Percentiles rank a stretch among this genome's conserved stretches.
phyloP scores from a whole-genome alignment of 805 yeast genomes.

The Lipomyces starkeyi region DNA sequence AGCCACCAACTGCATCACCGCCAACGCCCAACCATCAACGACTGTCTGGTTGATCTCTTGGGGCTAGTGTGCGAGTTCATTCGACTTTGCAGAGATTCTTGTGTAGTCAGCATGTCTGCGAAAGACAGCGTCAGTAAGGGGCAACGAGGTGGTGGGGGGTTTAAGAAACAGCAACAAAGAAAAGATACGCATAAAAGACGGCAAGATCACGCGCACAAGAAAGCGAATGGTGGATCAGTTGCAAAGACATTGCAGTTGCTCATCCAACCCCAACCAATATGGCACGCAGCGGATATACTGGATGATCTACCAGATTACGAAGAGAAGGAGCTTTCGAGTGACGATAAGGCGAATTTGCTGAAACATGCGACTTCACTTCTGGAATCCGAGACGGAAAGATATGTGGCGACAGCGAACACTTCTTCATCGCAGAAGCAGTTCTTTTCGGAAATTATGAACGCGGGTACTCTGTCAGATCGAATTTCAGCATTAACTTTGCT shows the following conservation, averaged over 20 bases:
- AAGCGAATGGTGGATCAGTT: background rate
- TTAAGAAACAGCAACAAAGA: background rate
- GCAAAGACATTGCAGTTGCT: constrained; percentile 9
- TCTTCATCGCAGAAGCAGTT: constrained; percentile 84
- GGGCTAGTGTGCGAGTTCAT: background rate
- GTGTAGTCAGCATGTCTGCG: background rate
- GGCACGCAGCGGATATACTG: constrained; percentile 32
- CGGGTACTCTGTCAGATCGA: constrained; percentile 95
- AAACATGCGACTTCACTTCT: constrained; percentile 70
- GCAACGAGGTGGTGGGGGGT: background rate
- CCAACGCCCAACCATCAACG: too few species aligned
- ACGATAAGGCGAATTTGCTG: constrained; percentile 63
- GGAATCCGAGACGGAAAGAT: constrained; percentile 72
- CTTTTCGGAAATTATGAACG: constrained; percentile 82
- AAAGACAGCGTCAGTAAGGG: background rate
- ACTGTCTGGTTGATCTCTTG: background rate
- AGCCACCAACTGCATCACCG: background rate
- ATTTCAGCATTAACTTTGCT: constrained; percentile 91
- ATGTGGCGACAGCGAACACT: constrained; percentile 73
- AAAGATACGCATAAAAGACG: background rate
- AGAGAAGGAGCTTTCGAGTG: constrained; percentile 43
- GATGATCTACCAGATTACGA: constrained; percentile 17
- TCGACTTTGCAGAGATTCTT: background rate
- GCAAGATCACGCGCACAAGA: background rate
- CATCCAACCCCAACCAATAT: constrained; percentile 19